Evolutionary conservation across 768 basidiomycete genomes (phyloP).

Genomic region (Arthromyces matolae): DNA sequence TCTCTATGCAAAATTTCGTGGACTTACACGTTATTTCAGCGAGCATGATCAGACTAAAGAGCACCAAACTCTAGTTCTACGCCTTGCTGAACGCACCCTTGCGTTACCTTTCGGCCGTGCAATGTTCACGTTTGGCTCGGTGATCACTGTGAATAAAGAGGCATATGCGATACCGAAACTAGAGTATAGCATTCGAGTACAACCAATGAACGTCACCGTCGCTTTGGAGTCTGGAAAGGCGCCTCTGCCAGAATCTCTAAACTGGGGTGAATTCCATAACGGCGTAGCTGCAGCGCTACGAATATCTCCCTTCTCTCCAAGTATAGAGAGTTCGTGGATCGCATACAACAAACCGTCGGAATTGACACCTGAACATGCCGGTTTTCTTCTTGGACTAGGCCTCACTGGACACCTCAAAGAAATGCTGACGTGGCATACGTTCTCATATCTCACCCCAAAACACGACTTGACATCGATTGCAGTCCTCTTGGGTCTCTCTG

Average conservation of each 20-base stretch:
- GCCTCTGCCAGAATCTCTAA: slow-evolving; percentile 56
- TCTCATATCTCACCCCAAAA: slow-evolving; percentile 91
- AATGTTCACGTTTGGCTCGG: slow-evolving; percentile 86
- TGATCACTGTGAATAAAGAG: slow-evolving; percentile 71
- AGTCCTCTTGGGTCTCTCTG: slow-evolving; percentile 88
- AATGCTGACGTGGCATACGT: slow-evolving; percentile 94
- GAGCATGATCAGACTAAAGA: slow-evolving; percentile 87
- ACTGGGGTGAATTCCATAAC: slow-evolving; percentile 98
- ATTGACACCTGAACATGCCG: slow-evolving; percentile 92
- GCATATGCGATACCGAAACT: slow-evolving; percentile 77
- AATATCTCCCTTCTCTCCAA: slow-evolving; percentile 67
- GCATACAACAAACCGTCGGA: slow-evolving; percentile 92
- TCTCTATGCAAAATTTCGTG: not conserved
- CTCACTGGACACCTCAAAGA: slow-evolving; percentile 86
- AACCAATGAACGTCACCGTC: slow-evolving; percentile 65
- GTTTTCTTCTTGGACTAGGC: slow-evolving; percentile 90
- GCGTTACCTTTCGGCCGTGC: slow-evolving; percentile 87
- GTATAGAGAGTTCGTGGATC: slow-evolving; percentile 92
- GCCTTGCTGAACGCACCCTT: slow-evolving; percentile 85
- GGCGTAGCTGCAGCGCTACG: slow-evolving; percentile 91
- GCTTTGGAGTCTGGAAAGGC: slow-evolving; percentile 72
- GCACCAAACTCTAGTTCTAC: slow-evolving; percentile 75
- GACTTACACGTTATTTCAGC: slow-evolving; percentile 35
- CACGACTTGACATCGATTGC: slow-evolving; percentile 95
- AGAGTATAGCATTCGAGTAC: slow-evolving; percentile 70